A percentile compares a stretch with the other conserved stretches of the same genome.
Evolutionary conservation across 257 asterid species (phyloP).

Genomic region (Gentiana macrophylla): DNA sequence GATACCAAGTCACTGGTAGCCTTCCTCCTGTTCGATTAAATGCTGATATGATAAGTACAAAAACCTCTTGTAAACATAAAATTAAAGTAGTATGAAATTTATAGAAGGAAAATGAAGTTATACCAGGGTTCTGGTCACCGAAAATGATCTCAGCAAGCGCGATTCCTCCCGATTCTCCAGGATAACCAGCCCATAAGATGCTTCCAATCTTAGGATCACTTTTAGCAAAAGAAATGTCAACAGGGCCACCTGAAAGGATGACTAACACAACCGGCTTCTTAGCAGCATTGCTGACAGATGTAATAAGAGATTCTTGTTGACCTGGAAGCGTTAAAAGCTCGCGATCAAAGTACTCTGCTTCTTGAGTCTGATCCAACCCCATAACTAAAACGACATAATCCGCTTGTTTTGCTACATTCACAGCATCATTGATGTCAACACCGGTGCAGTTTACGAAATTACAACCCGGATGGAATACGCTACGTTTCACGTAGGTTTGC

Average conservation of each 20-base stretch:
- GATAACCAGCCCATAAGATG: slow-evolving; percentile 85
- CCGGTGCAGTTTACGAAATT: slow-evolving; percentile 33
- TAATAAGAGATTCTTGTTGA: slow-evolving; percentile 45
- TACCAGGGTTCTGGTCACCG: slow-evolving; percentile 81
- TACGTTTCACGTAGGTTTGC: slow-evolving; percentile 22
- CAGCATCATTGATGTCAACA: slow-evolving; percentile 38
- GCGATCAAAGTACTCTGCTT: slow-evolving; percentile 51
- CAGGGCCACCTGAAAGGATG: slow-evolving; percentile 63
- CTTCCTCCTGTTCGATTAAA: slow-evolving; percentile 45
- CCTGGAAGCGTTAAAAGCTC: slow-evolving; percentile 62
- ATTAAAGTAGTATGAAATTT: neutral
- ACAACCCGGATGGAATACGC: slow-evolving; percentile 39
- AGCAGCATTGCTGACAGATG: slow-evolving; percentile 49
- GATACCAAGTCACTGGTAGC: slow-evolving; percentile 80
- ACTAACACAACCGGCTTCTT: slow-evolving; percentile 62
- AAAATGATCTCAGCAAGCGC: slow-evolving; percentile 61
- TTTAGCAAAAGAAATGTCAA: slow-evolving; percentile 60
- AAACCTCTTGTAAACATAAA: too few species aligned
- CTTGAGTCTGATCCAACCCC: slow-evolving; percentile 71
- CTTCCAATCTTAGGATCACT: slow-evolving; percentile 46
- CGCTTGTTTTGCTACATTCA: slow-evolving; percentile 28
- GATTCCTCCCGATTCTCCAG: slow-evolving; percentile 85
- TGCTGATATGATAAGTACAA: too few species aligned
- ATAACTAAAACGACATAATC: slow-evolving; percentile 65
- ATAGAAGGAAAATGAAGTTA: neutral